phyloP scores from a whole-genome alignment of 257 asterid species.

The Jasminum sambac region DNA sequence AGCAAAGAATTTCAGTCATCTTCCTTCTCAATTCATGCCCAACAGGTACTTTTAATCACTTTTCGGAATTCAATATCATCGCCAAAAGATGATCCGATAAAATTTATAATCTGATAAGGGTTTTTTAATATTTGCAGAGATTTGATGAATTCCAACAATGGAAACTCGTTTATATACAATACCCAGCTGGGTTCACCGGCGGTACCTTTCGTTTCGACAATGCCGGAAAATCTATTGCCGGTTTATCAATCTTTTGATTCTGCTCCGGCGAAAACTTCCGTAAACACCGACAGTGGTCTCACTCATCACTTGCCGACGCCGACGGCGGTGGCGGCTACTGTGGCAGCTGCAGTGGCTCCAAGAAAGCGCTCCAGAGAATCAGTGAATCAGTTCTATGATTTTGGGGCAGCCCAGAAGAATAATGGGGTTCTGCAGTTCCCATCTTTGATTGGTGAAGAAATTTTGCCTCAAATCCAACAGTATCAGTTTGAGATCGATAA shows the following conservation, averaged over 20 bases:
- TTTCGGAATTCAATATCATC: neutral
- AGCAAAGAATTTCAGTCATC: constrained; percentile 60
- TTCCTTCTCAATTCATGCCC: constrained; percentile 39
- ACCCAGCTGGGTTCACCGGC: constrained; percentile 40
- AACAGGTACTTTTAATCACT: constrained; percentile 35
- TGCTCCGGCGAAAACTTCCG: constrained; percentile 50
- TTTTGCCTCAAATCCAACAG: constrained; percentile 50
- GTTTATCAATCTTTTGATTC: constrained; percentile 39
- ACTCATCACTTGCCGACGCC: constrained; percentile 32
- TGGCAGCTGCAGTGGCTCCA: constrained; percentile 15
- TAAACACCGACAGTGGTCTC: constrained; percentile 60
- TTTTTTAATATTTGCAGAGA: constrained; percentile 29
- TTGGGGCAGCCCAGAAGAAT: constrained; percentile 23
- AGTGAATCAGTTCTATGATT: constrained; percentile 33
- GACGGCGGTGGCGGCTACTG: no score
- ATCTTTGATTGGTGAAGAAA: constrained; percentile 36
- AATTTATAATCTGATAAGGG: neutral
- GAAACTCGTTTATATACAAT: constrained; percentile 24
- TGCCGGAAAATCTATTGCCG: constrained; percentile 36
- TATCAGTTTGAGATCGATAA: constrained; percentile 59
- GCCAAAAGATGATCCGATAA: neutral
- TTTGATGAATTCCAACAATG: constrained; percentile 33
- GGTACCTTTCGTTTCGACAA: constrained; percentile 30
- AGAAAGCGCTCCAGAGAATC: constrained; percentile 62
- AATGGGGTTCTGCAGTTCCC: constrained; percentile 24